Conservation (phyloP, 1,284 basidiomycete species). For the Omphalotus olearius region DNA sequence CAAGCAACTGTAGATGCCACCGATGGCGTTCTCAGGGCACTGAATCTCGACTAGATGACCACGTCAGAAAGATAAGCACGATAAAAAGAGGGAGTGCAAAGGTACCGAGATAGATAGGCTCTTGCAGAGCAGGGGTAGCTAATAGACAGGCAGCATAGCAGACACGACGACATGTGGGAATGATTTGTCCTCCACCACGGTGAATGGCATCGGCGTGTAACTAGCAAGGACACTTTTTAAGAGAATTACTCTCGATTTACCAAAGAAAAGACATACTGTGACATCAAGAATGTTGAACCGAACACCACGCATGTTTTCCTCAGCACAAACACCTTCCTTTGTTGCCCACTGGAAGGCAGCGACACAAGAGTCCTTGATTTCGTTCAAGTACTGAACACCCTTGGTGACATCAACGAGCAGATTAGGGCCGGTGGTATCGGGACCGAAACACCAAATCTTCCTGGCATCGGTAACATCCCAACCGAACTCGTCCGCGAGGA, state of each 20-base stretch:
- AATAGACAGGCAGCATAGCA: conserved; percentile 95
- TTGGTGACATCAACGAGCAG: conserved; percentile 98
- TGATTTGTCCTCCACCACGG: conserved; percentile 98
- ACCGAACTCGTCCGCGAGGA: conserved; percentile 93
- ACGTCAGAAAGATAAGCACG: conserved; percentile 6
- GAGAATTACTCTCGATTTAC: background rate
- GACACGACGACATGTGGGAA: conserved; percentile 94
- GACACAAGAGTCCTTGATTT: conserved; percentile 99
- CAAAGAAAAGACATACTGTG: conserved; percentile 52
- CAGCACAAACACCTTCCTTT: conserved; percentile 95
- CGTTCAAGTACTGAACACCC: conserved; percentile 96
- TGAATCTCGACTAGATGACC: conserved; percentile 82
- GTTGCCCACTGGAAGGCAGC: conserved; percentile 99
- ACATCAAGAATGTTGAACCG: conserved; percentile 97
- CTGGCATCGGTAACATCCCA: conserved; percentile 99
- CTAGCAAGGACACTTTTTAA: conserved; percentile 33
- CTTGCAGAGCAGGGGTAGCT: conserved; percentile 89
- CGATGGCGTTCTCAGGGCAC: conserved; percentile 96
- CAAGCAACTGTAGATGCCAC: conserved; percentile 94
- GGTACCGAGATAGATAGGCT: conserved; percentile 91
- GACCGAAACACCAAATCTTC: conserved; percentile 99
- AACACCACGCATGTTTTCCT: conserved; percentile 99
- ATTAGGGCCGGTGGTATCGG: conserved; percentile 97
- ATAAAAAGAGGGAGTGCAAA: background rate
- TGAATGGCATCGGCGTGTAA: conserved; percentile 99